Evolutionary conservation across 805 yeast species (phyloP), one percentile per base, ranked within the genome.

Genomic region (Yamadazyma sp.): DNA sequence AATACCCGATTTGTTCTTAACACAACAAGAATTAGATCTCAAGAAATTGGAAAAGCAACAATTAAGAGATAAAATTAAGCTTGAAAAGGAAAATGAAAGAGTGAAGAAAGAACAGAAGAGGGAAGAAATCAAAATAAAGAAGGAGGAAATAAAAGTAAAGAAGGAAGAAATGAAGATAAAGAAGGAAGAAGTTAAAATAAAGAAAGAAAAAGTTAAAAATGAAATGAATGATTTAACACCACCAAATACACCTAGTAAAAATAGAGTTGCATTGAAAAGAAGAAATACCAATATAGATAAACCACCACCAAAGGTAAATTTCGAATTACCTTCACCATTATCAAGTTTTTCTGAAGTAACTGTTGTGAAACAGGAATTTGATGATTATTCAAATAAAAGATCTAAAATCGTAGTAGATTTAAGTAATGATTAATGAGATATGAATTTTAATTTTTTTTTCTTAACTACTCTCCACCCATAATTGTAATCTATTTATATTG

Each of bases 1-100:
- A 27, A 58, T 78, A 5, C 88, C 93, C 2, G 75, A 71, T 40
- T 65, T 82, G 47, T 84, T 83, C 64, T 65, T 70, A 52, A 68
- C 73, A 3, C 86, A 80, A 55, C 70, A 68, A 39, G 71, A 68
- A 47, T 55, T 68, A 29, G 73, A 68, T 44, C 55, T 66, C 19
- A 63, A 63, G 59, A 65, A 62, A 44, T 53, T 67, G 31, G 40
- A 29, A 27, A 45, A 41, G 29, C 34, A 40, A 32, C 28, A 30
- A 32, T 23, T 28, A 31, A 31, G 29, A 33, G 34, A 25, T 34
- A 25, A 19, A 31, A 33, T 28, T 20, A 40, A 43, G 35, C 21
- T 24, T 14, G 30, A 33, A 17, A 20, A 19, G 17, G 30, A 33
- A 17, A 20, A 19, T 16, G 27, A 27, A 22, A 10, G n/a, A 10